A percentile compares a stretch with the other conserved stretches of the same genome.
phyloP scores from a whole-genome alignment of 2,329 filamentous ascomycete species.

The Cladophialophora chaetospira region DNA sequence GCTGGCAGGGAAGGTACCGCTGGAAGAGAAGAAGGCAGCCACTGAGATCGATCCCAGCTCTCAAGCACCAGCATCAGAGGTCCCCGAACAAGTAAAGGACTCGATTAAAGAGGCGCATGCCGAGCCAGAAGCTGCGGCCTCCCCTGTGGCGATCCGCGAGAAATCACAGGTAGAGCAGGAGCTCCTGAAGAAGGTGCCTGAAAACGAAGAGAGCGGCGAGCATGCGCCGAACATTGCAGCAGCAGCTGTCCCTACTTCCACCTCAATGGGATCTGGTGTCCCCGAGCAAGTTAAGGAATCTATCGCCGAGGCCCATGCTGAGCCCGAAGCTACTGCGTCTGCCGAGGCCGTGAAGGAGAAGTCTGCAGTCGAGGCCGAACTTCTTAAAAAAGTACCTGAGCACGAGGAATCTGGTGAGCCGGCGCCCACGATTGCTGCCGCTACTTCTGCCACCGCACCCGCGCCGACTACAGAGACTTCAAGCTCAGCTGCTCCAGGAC shows the following conservation, averaged over 20 bases:
- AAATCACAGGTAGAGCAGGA: constrained; percentile 76
- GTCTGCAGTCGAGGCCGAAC: constrained; percentile 71
- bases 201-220: constrained; percentile 40
- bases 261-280: constrained; percentile 23
- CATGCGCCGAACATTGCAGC: constrained; percentile 46
- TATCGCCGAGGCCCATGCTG: constrained; percentile 54
- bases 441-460: constrained; percentile 43
- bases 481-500: constrained; percentile 11
- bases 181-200: constrained; percentile 58
- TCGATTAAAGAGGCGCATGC: constrained; percentile 55
- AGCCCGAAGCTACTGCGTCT: constrained; percentile 72
- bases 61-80: constrained; percentile 50
- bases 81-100: constrained; percentile 46
- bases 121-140: constrained; percentile 71
- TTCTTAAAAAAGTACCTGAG: constrained; percentile 56
- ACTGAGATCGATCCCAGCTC: constrained; percentile 45
- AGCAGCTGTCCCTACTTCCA: constrained; percentile 43
- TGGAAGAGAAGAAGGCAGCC: constrained; percentile 55
- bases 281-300: constrained; percentile 43
- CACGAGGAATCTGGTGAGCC: constrained; percentile 43
- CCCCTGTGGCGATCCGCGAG: constrained; percentile 68
- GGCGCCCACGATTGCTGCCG: constrained; percentile 45
- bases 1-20: constrained; percentile 47
- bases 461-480: constrained; percentile 6
- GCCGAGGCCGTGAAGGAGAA: constrained; percentile 72